A percentile compares a stretch with the other conserved stretches of the same genome.
These are phyloP conservation scores for Hypomyces perniciosus DNA, from an alignment of 2,329 filamentous ascomycete species.

Conservation along the genomic window DNA sequence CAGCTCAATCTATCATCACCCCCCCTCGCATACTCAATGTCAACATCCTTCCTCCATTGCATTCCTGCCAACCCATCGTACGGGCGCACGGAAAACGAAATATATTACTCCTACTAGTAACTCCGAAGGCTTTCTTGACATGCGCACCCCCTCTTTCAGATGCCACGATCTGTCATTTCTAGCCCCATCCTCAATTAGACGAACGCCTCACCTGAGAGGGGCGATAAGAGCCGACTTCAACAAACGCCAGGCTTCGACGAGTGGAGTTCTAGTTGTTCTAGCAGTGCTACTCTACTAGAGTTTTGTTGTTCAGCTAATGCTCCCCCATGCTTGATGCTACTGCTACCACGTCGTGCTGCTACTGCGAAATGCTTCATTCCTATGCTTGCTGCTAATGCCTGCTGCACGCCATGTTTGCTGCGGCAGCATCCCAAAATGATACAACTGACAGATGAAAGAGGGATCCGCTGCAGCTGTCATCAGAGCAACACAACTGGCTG, in stretches of 20 bases:
- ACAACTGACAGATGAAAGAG: slow-evolving; percentile 2
- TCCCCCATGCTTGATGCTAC: too few relatives aligned
- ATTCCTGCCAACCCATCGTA: not conserved
- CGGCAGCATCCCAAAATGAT: slow-evolving; percentile 1
- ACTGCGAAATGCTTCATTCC: not conserved
- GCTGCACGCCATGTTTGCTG: slow-evolving; percentile 8
- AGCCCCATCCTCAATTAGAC: not conserved
- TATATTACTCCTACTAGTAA: not conserved
- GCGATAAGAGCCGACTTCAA: slow-evolving; percentile 8
- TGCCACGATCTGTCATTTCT: slow-evolving; percentile 10
- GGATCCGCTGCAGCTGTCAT: not conserved
- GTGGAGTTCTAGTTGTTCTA: not conserved
- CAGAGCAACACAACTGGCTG: not conserved
- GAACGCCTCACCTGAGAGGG: slow-evolving; percentile 12
- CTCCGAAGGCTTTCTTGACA: not conserved
- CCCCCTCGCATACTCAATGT: slow-evolving; percentile 2
- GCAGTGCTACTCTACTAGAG: too few relatives aligned
- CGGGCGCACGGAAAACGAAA: slow-evolving; percentile 5
- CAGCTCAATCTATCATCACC: not conserved
- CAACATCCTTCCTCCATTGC: not conserved
- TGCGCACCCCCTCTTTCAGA: slow-evolving; percentile 6
- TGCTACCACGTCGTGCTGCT: too few relatives aligned
- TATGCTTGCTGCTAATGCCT: not conserved
- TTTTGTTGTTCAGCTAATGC: too few relatives aligned
- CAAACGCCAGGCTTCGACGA: not conserved